phyloP scores from a whole-genome alignment of 2,329 filamentous ascomycete species.

The Cladobotryum protrusum region DNA sequence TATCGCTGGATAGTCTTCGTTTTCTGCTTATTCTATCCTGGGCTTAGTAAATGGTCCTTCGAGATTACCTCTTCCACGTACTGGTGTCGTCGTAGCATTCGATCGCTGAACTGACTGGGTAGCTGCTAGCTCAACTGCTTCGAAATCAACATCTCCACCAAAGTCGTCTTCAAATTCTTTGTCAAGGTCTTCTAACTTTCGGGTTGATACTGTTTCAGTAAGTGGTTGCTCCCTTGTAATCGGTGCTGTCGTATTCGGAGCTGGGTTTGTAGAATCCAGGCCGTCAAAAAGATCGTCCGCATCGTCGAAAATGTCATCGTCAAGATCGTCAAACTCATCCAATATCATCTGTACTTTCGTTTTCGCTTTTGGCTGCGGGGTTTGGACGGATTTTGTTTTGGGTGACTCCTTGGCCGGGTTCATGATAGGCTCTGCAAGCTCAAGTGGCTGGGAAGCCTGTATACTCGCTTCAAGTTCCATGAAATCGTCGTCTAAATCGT shows the following conservation, averaged over 20 bases:
- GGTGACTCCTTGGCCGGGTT: neutral
- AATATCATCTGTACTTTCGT: neutral
- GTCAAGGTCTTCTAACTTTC: constrained; percentile 15
- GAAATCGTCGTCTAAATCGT: constrained; percentile 53
- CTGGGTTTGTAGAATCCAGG: constrained; percentile 16
- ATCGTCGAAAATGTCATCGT: constrained; percentile 53
- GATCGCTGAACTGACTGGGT: constrained; percentile 53
- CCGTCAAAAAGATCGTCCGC: constrained; percentile 30
- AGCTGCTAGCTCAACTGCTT: constrained; percentile 66
- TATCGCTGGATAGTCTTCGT: constrained; percentile 79
- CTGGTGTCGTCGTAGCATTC: constrained; percentile 23
- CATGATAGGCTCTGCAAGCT: neutral
- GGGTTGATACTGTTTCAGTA: constrained; percentile 2
- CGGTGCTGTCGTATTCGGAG: constrained; percentile 3
- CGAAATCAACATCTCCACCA: constrained; percentile 72
- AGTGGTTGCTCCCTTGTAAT: constrained; percentile 2
- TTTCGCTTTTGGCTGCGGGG: neutral
- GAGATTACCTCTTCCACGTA: constrained; percentile 27
- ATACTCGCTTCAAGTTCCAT: constrained; percentile 46
- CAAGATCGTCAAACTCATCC: constrained; percentile 60
- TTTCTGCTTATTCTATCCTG: constrained; percentile 59
- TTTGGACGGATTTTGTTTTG: neutral
- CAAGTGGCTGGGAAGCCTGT: constrained; percentile 29
- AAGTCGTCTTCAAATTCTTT: constrained; percentile 38
- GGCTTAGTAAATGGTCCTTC: constrained; percentile 51